Base-by-base conservation (phyloP, 768 basidiomycete genomes). In the Daedaleopsis nitida region DNA sequence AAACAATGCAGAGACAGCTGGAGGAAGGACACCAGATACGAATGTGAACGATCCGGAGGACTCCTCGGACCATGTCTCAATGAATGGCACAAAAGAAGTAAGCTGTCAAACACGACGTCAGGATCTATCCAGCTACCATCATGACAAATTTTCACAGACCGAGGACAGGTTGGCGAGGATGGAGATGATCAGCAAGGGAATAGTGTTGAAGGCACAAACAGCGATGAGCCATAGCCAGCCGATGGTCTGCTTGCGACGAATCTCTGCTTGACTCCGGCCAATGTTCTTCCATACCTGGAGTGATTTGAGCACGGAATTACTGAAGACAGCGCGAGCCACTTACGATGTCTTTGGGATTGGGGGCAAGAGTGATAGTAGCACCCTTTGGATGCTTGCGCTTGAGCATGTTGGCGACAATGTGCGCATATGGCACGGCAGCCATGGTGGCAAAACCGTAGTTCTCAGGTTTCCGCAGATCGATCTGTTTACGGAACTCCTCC, bases 161-260 rank as follows among this genome's bases (percentile, higher is more conserved):
- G 88, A 82, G 52, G 88, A 82, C 78, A 99, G 80, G 77, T 99
- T 98, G 66, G 97, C 94, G 53, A 97, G 78, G 64, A 94, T 78
- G 13, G 96, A 96, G 64, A 98, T 94, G 64, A 92, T 78, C 70
- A 96, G 84, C 17, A 99, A 78, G 19, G 97, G 97, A 11, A 96
- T 79, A 38, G 95, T 98, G 79, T 99, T 96, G 79, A 98, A 85
- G 78, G 94, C 95, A 74, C 94, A 96, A 51, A 98, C 86, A 34
- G 86, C 68, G 21, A 81, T 77, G 55, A 99, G 83, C 74, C 89
- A 83, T 39, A 89, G 60, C 75, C 92, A 91, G n/a, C 97, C 96
- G 24, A 90, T 75, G 35, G 80, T 75, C 68, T 81, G 83, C 74
- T 91, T 89, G 42, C 87, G 82, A 24, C 83, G 74, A 23, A 92